A percentile compares a stretch with the other conserved stretches of the same genome.
Conservation (phyloP, 352 stramenopile genomes). For the Phytopythium helicoides region DNA sequence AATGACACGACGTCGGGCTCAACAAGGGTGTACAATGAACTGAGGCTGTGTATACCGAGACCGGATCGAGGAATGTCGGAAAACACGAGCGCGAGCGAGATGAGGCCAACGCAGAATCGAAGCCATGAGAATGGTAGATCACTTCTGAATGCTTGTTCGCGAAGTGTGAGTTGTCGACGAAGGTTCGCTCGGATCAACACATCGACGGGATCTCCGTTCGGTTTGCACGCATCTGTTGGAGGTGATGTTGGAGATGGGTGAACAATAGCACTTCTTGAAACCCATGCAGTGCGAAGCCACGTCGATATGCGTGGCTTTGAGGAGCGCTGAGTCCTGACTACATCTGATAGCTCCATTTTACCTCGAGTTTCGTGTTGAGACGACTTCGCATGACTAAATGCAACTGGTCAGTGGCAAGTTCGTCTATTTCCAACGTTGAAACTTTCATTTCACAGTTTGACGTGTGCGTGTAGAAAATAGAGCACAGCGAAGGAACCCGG, state of each 20-base stretch:
- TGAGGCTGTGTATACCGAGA: constrained; percentile 17
- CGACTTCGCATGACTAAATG: too few relatives aligned
- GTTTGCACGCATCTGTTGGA: not conserved
- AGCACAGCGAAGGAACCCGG: too few relatives aligned
- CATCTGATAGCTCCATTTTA: too few relatives aligned
- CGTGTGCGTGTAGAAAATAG: too few relatives aligned
- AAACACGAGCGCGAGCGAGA: constrained; percentile 30
- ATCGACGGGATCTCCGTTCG: not conserved
- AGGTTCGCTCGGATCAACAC: constrained; percentile 1
- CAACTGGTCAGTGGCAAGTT: too few relatives aligned
- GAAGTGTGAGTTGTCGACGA: not conserved
- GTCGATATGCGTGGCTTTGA: too few relatives aligned
- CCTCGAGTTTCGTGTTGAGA: too few relatives aligned
- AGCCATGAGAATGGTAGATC: constrained; percentile 27
- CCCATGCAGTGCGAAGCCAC: too few relatives aligned
- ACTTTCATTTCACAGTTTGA: not conserved
- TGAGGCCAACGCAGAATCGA: constrained; percentile 14
- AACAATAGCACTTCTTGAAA: not conserved
- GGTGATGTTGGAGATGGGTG: not conserved
- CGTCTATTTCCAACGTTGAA: not conserved
- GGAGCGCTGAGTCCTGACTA: too few relatives aligned
- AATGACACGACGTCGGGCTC: constrained; percentile 29
- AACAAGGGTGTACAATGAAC: constrained; percentile 13
- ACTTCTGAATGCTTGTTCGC: constrained; percentile 8
- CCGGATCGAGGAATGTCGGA: constrained; percentile 30